Evolutionary conservation across 148 eudicot genomes (phyloP).

Genomic region (Amaranthus palmeri): DNA sequence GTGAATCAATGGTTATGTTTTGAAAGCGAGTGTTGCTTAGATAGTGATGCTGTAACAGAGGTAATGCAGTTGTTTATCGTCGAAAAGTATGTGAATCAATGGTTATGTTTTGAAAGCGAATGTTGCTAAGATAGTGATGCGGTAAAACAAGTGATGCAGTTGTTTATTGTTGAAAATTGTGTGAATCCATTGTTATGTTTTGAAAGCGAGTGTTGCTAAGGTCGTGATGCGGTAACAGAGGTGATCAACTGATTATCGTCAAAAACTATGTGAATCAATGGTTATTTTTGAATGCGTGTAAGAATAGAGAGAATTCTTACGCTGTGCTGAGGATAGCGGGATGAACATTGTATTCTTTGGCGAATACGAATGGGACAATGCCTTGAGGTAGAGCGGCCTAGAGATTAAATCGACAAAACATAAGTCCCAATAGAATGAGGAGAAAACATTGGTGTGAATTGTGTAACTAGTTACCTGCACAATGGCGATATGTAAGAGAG

Average conservation of each 20-base stretch:
- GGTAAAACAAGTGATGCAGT: too few species aligned
- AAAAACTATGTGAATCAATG: not conserved
- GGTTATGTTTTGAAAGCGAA: too few species aligned
- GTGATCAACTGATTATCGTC: not conserved
- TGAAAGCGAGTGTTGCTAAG: too few species aligned
- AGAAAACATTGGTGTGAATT: not conserved
- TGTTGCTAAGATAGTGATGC: too few species aligned
- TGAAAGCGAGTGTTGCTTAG: too few species aligned
- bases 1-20: too few species aligned
- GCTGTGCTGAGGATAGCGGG: slow-evolving; percentile 37
- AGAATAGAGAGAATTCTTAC: slow-evolving; percentile 14
- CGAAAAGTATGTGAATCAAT: too few species aligned
- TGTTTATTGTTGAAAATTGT: too few species aligned
- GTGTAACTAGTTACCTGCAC: slow-evolving; percentile 45
- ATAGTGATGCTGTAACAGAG: not conserved
- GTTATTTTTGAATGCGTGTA: not conserved
- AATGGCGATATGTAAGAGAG: slow-evolving; percentile 61
- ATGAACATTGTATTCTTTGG: slow-evolving; percentile 38
- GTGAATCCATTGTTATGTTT: too few species aligned
- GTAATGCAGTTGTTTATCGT: not conserved
- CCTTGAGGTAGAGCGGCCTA: slow-evolving; percentile 40
- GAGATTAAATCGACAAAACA: not conserved
- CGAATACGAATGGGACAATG: slow-evolving; percentile 32
- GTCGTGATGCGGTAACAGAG: not conserved
- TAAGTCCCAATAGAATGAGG: not conserved